Base-by-base conservation (phyloP, 2,329 filamentous ascomycete genomes). In the Gaeumannomyces sp. region DNA sequence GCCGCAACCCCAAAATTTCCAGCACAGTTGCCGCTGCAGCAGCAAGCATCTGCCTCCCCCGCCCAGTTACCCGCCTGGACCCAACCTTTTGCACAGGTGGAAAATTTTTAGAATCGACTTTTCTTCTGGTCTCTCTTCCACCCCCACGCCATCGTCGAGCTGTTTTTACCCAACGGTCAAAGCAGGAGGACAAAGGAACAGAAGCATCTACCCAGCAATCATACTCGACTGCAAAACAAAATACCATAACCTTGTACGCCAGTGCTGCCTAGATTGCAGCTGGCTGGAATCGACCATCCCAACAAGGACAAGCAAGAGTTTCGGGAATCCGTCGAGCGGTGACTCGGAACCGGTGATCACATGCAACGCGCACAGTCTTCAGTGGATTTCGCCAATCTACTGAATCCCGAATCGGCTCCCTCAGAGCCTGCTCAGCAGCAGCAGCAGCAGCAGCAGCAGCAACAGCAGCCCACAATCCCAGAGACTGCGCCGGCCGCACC, bases 351-450 rank as follows among this genome's bases (percentile, higher is more conserved):
- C 68, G 74, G 74, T 78, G 76, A 81, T 87, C 87, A 89, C 84
- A 91, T 92, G 89, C 88, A 90, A 84, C 86, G 86, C 78, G 83
- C 86, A 82, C 83, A 85, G 73, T 89, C 89, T 71, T 86, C 88
- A 76, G 86, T 89, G 79, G 88, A 89, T 83, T 90, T 91, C 78
- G 86, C 85, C 76, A 90, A 86, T 83, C 85, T 91, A 75, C 85
- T 92, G 73, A 91, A 91, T 74, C 88, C 88, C 61, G 81, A 70
- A 59, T 66, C 69, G 56, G 64, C 67, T 60, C 66, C 67, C 56
- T 60, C 65, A 65, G 45, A 25, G 22, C 11, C 45, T 31, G 59
- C 29, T 64, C 63, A 59, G 65, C 69, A 71, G 61, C 69, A 66
- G 62, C 70, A 70, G 68, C 67, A 70, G 66, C 61, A 72, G 67